Evolutionary conservation across 805 yeast genomes (phyloP), one percentile per base, ranked within the genome.

Genomic region (Aciculoconidium aculeatum): DNA sequence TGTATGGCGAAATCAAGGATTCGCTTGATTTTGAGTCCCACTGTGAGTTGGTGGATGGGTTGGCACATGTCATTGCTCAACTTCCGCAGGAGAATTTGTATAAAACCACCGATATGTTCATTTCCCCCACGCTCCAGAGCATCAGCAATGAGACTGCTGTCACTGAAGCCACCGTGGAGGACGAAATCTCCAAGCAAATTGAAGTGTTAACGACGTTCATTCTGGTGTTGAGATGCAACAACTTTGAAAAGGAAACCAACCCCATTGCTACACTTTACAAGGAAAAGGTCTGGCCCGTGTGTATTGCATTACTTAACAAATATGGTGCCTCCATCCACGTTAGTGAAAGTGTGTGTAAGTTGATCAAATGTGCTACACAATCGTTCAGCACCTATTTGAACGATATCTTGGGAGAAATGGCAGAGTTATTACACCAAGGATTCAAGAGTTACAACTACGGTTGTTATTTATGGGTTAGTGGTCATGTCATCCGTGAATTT

Each of bases 381-480:
- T 72, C 77, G 9, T 78, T 73, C 51, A 71, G 71, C 30, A 58
- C 66, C 7, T 77, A 66, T 43, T 50, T 83, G 35, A 49, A 63
- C 13, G 78, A 82, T 3, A 63, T 82, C 14, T 59, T 88, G 11
- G 71, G 76, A 3, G 65, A 72, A 9, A 70, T 86, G 21, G 85
- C 86, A 1, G 77, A 70, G 31, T 56, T 79, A 27, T 65, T 87
- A 32, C 79, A 74, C 12, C 66, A 67, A 21, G 92, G 94, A 1
- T 88, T 86, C 58, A 67, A 75, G 25, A 58, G 59, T 15, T 80
- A 80, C 12, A 72, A 76, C 19, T 73, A 61, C 45, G 96, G 96
- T 4, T 84, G 95, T 51, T 87, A 80, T 49, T 58, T 88, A 32
- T 88, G 94, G 92, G 90, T 84, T 9, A 79, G 94, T 3, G 96